Evolutionary conservation across 2,329 filamentous ascomycete species (phyloP).

Genomic region (Plectosphaerella cucumerina): DNA sequence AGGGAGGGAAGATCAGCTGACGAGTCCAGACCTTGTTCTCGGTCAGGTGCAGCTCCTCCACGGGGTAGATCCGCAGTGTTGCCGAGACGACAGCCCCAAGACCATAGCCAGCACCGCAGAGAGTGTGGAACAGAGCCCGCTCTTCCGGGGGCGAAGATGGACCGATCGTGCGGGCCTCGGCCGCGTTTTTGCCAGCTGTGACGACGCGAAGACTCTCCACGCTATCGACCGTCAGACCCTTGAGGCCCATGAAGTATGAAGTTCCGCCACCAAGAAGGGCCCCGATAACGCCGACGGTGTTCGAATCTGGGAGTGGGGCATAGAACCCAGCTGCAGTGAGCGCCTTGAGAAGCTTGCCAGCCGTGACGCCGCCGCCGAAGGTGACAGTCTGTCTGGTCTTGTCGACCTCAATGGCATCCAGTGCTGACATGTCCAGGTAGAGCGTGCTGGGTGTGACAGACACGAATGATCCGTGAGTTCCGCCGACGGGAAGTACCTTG

Average conservation of each 20-base stretch:
- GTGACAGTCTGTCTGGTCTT: constrained; percentile 17
- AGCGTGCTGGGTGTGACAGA: constrained; percentile 20
- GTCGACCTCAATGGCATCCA: constrained; percentile 23
- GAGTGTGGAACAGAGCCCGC: constrained; percentile 20
- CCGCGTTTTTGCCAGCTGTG: constrained; percentile 11
- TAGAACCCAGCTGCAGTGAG: constrained; percentile 23
- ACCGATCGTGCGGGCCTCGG: constrained; percentile 10
- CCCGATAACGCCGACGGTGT: constrained; percentile 20
- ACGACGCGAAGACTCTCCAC: constrained; percentile 22
- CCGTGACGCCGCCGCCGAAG: constrained; percentile 23
- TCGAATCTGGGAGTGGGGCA: constrained; percentile 19
- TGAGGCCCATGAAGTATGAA: constrained; percentile 19
- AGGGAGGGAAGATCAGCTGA: constrained; percentile 20
- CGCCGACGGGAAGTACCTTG: constrained; percentile 20
- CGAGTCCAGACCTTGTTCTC: constrained; percentile 26
- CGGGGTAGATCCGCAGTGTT: constrained; percentile 17
- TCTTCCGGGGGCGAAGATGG: constrained; percentile 16
- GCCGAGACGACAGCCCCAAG: constrained; percentile 25
- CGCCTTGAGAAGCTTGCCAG: constrained; percentile 18
- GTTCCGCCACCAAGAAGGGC: constrained; percentile 21
- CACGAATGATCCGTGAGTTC: constrained; percentile 26
- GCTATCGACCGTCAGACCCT: constrained; percentile 28
- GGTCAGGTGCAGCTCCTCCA: constrained; percentile 19
- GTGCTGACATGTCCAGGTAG: constrained; percentile 27
- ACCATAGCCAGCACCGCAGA: constrained; percentile 29